Base-by-base conservation (phyloP, 768 basidiomycete genomes). In the Tubosaeta sp. region DNA sequence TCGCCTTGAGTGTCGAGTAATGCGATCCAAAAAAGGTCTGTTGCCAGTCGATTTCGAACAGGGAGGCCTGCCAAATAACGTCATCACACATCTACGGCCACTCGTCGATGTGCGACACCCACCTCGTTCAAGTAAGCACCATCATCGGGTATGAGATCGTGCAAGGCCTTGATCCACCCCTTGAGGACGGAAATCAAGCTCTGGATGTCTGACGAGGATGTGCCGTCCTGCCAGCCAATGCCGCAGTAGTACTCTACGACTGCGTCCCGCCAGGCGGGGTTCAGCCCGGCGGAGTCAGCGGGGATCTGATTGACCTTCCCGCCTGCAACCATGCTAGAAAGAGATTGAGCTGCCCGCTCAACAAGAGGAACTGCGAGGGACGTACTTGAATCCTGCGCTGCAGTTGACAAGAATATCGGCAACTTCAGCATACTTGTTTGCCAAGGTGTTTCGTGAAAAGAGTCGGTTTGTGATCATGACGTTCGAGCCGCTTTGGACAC, bases 51-150 rank as follows among this genome's bases (percentile, higher is more conserved):
- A 57, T 56, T 55, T 78, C 75, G 33, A 74, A 72, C 45, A 74
- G 55, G 1, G 72, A 76, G 2, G 72, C 79, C 78, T 79, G 43
- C 22, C 3, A 5, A 26, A 31, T 0, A 5, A 19, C 6, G n/a
- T n/a, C 4, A 17, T 27, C 12, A 32, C 2, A 22, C 26, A n/a
- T 17, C 13, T 10, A 17, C 9, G 38, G n/a, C n/a, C n/a, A n/a
- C n/a, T n/a, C 14, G 10, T 12, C 6, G 16, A 10, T 13, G 4
- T 1, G 17, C 10, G 26, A 3, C 12, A 56, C 68, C 19, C 19
- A 74, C 78, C 71, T 80, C 77, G 57, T 80, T 77, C 44, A 76
- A 69, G 59, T 81, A 79, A 2, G 78, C 68, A 5, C 74, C 77
- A 5, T 64, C 62, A 10, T 59, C 41, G 1, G 69, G 68, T 1